Evolutionary conservation across 768 basidiomycete species (phyloP), one percentile per base, ranked within the genome.

Genomic region (Tylopilus felleus): DNA sequence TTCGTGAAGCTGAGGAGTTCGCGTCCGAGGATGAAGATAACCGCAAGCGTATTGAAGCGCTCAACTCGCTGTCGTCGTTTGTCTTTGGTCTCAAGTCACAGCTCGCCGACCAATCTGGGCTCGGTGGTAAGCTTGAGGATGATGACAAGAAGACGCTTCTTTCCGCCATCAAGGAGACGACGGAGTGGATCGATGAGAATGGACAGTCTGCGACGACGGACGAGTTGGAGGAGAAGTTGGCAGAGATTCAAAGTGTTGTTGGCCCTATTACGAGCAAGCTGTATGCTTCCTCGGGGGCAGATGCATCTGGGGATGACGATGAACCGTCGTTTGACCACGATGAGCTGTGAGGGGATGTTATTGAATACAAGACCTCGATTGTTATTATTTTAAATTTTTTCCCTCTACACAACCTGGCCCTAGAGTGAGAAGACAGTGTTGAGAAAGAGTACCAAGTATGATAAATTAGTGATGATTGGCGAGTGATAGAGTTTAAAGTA

Each of bases 181-280:
- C 86, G 19, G 91, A 92, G 52, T 98, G 94, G 94, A 82, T 96
- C 51, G 95, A 98, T 44, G 84, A 88, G 65, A 82, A 93, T 63
- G 88, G 88, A 19, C 74, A 80, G 36, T 74, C 75, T 8, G 95
- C 95, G 22, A 79, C 79, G 31, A 84, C 86, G 41, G 95, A 96
- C 68, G 93, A 96, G 53, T 75, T 94, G 22, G 94, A 98, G 69
- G 95, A 97, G 79, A 92, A 94, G 78, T 75, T 94, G 62, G 59
- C 69, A 47, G 87, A 89, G 73, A 77, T 92, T 25, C 90, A 92
- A 67, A 74, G 78, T 47, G 73, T 88, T 28, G 85, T 93, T 47
- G 81, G 81, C 69, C 93, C 93, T 48, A 93, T 95, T 72, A 91
- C 93, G 49, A 81, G 83, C 66, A 93, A 93, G 74, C 73, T 92